phyloP scores from a whole-genome alignment of 257 asterid species.

The Fraxinus cuspidata region DNA sequence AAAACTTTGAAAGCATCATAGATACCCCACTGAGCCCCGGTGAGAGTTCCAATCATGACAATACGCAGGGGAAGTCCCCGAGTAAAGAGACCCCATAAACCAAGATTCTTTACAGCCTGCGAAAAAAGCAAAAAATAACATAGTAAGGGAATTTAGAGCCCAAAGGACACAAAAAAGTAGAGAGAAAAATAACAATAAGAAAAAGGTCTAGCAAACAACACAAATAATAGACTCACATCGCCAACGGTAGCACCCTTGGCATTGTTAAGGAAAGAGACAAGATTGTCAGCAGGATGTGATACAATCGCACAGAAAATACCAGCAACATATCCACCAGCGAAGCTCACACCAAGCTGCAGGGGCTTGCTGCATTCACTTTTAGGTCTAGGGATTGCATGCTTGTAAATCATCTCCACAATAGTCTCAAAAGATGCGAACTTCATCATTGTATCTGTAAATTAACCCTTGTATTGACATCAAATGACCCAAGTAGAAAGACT shows the following conservation, averaged over 20 bases:
- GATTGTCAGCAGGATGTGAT: constrained; percentile 92
- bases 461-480: neutral
- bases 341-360: constrained; percentile 85
- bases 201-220: neutral
- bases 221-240: constrained; percentile 55
- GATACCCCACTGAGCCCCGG: constrained; percentile 97
- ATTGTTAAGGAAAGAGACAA: constrained; percentile 88
- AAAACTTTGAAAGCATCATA: constrained; percentile 93
- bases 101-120: constrained; percentile 82
- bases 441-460: constrained; percentile 83
- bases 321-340: constrained; percentile 88
- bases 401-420: constrained; percentile 72
- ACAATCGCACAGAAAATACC: constrained; percentile 85
- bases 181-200: constrained; percentile 3
- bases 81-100: constrained; percentile 73
- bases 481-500: neutral
- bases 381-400: constrained; percentile 73
- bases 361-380: constrained; percentile 73
- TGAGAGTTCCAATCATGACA: constrained; percentile 94
- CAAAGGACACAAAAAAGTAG: neutral
- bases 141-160: neutral
- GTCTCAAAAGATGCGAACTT: constrained; percentile 88
- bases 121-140: constrained; percentile 3
- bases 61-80: constrained; percentile 95
- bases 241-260: constrained; percentile 93